Base-by-base conservation (phyloP, 805 yeast genomes). In the Metschnikowia henanensis region DNA sequence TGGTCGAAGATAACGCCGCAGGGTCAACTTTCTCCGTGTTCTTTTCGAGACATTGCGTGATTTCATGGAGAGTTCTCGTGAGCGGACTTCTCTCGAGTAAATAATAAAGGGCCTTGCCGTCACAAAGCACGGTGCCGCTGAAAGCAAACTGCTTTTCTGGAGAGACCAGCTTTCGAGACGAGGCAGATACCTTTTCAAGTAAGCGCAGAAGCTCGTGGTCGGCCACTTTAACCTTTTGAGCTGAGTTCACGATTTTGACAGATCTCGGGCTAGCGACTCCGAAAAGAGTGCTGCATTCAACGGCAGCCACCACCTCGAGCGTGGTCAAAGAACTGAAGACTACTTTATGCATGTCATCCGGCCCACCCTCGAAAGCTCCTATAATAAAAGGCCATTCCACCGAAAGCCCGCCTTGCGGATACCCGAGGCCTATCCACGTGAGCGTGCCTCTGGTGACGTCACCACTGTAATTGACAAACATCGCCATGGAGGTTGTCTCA, bases 391-490 rank as follows among this genome's bases (percentile, higher is more conserved):
- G 75, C 74, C 75, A 68, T 22, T 46, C 51, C 3, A 69, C 52
- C 1, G 50, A 61, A 12, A 69, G 42, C 1, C 72, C 70, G 12
- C 59, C 55, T 0, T 56, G 49, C 5, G 75, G 74, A 36, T 65
- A 67, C 3, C 74, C 73, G 4, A 48, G 39, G 13, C 56, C 62
- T 0, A 59, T 44, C 73, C 75, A 70, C 8, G 68, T 53, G 16
- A 72, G 46, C 2, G 75, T 72, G 3, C 75, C 75, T 44, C 75
- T 50, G 1, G 72, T 68, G 3, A 65, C 73, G 41, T 70, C 73
- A 1, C 75, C 76, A 13, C 48, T 35, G 0, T 64, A 52, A 42
- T 69, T 62, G 20, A 68, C 60, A 44, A 72, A 68, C 75, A 70
- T 69, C 7, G 70, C 70, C 50, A 70, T 62, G 1, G 74, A 61